Evolutionary conservation across 305 asterid genomes (phyloP).

Genomic region (Plantago coronopus): DNA sequence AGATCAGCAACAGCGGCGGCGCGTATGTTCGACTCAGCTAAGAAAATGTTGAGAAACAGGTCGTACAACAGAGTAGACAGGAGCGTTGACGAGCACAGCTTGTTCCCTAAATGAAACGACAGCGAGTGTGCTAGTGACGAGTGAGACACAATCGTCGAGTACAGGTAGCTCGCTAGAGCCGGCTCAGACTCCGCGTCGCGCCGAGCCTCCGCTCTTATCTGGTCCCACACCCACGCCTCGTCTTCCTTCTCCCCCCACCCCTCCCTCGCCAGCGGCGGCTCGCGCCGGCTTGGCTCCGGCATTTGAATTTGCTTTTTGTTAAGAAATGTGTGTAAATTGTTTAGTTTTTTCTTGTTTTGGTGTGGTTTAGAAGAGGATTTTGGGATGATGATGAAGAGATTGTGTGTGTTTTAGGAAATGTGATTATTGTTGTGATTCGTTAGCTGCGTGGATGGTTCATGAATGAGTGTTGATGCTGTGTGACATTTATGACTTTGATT

Average conservation of each 20-base stretch:
- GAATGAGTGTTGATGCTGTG: too few species aligned
- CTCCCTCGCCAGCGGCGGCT: too few species aligned
- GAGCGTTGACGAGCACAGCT: constrained; percentile 29
- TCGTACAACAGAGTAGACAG: constrained; percentile 31
- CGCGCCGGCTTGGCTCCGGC: too few species aligned
- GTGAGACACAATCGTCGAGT: constrained; percentile 29
- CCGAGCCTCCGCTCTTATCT: constrained; percentile 30
- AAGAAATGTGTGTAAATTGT: too few species aligned
- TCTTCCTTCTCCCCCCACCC: background rate
- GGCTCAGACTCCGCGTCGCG: constrained; percentile 32
- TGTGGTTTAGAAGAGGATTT: too few species aligned
- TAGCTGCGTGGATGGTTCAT: too few species aligned
- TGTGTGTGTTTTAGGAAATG: too few species aligned
- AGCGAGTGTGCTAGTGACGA: constrained; percentile 23
- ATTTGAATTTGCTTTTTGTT: too few species aligned
- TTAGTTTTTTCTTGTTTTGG: too few species aligned
- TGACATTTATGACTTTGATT: too few species aligned
- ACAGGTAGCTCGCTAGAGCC: constrained; percentile 29
- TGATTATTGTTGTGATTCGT: too few species aligned
- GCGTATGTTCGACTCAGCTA: constrained; percentile 19
- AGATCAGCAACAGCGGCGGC: constrained; percentile 33
- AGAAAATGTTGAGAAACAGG: constrained; percentile 18
- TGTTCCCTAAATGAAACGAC: constrained; percentile 27
- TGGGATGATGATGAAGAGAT: too few species aligned
- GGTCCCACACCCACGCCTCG: constrained; percentile 25